Evolutionary conservation across 306 rosid species (phyloP).

Genomic region (Prosopis cineraria): DNA sequence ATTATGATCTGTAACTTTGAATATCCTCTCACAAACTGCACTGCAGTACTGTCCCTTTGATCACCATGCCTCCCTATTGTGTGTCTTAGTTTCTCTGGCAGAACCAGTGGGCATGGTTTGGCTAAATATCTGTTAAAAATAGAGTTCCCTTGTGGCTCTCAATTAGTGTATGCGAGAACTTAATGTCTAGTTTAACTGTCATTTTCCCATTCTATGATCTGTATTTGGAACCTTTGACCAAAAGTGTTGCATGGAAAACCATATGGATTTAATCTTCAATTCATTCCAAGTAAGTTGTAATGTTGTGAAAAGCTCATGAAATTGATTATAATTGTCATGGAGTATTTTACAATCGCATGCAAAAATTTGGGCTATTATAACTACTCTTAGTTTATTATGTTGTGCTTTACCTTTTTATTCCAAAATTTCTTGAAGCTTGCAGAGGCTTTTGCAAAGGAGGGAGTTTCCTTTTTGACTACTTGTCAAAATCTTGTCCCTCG

Average conservation of each 20-base stretch:
- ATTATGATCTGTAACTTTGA: slow-evolving; percentile 15
- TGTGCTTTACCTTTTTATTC: slow-evolving; percentile 34
- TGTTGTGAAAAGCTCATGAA: not conserved
- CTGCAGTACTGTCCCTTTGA: not conserved
- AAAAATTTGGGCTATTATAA: not conserved
- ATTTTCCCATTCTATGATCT: slow-evolving; percentile 2
- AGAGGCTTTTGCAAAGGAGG: slow-evolving; percentile 89
- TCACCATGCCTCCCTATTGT: slow-evolving; percentile 15
- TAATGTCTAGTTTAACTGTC: slow-evolving; percentile 1
- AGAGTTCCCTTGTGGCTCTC: slow-evolving; percentile 2
- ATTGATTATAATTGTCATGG: not conserved
- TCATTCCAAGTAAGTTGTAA: not conserved
- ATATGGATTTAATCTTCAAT: not conserved
- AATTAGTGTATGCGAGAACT: slow-evolving; percentile 1
- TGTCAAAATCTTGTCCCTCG: slow-evolving; percentile 92
- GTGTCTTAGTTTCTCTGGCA: slow-evolving; percentile 6
- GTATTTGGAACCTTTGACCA: not conserved
- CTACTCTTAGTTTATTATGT: slow-evolving; percentile 16
- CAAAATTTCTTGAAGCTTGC: slow-evolving; percentile 77
- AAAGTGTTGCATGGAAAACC: slow-evolving; percentile 11
- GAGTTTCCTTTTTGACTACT: slow-evolving; percentile 91
- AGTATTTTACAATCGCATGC: slow-evolving; percentile 22
- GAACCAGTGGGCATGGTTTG: not conserved
- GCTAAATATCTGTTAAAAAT: slow-evolving; percentile 16
- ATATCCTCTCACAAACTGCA: slow-evolving; percentile 8